Conservation (phyloP, 768 basidiomycete genomes). For the Mycena pura region DNA sequence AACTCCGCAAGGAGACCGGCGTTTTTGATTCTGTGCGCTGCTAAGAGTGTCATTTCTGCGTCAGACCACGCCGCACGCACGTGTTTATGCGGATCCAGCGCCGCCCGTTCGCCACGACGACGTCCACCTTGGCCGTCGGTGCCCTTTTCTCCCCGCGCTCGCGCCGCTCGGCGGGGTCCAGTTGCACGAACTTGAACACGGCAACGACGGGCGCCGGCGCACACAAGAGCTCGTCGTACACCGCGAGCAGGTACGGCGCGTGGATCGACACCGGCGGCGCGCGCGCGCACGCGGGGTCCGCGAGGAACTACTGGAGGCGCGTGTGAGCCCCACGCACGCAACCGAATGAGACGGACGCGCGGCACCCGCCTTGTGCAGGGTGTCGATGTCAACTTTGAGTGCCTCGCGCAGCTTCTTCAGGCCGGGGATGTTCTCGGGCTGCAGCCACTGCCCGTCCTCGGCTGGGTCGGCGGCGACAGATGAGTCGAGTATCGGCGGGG, state of each 20-base stretch:
- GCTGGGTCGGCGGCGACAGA: conserved; percentile 38
- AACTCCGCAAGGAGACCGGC: conserved; percentile 81
- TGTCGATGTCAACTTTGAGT: conserved; percentile 52
- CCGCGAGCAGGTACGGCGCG: conserved; percentile 79
- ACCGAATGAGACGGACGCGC: conserved; percentile 15
- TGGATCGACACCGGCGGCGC: conserved; percentile 72
- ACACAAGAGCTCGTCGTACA: conserved; percentile 79
- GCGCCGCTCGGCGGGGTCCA: conserved; percentile 14
- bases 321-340: conserved; percentile 16
- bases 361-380: conserved; percentile 57
- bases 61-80: too few relatives aligned
- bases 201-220: conserved; percentile 64
- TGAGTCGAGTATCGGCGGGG: conserved; percentile 55
- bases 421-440: conserved; percentile 42
- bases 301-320: conserved; percentile 66
- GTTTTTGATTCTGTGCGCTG: conserved; percentile 73
- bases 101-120: conserved; percentile 76
- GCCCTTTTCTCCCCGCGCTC: conserved; percentile 15
- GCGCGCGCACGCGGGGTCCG: conserved; percentile 49
- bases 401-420: conserved; percentile 53
- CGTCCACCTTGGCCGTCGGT: conserved; percentile 71
- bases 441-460: conserved; percentile 42
- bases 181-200: conserved; percentile 56
- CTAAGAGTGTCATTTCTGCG: too few relatives aligned
- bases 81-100: conserved; percentile 90